Evolutionary conservation across 1,139 yeast genomes (phyloP), one percentile per base, ranked within the genome.

Genomic region (Oligophagozyma castellii): DNA sequence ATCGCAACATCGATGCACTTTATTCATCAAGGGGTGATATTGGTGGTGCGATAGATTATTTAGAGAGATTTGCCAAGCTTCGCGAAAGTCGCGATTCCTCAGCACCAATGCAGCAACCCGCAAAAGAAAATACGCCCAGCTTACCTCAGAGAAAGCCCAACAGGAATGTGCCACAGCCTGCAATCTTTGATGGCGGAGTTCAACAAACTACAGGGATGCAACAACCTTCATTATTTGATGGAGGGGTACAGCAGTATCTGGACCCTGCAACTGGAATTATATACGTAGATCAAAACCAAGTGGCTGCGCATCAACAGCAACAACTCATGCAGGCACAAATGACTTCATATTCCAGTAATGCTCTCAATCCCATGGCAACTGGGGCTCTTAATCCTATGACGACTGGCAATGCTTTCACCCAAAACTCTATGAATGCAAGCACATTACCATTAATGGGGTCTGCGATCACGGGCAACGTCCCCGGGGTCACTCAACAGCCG

Each of bases 1-100:
- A 52, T 29, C 45, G 44, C 25, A 52, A 50, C 30, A 48, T 49
- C 20, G 56, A 53, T 24, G 55, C 58, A 7, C 35, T 54, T 12
- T 41, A 40, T n/a, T 33, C 48, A 11, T 40, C 55, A 1, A 46
- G 40, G 20, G 59, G 59, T 20, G 51, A 53, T 34, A 27, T 53
- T 3, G 32, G 37, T 12, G 19, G 43, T 4, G 56, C 59, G 5
- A 32, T 46, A 12, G 53, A 47, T 16, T 49, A 53, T 14, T 29
- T 43, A 20, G 41, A 39, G 12, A 36, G 33, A 18, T 28, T 33
- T 19, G 25, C 28, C 19, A 23, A 10, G 19, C 23, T 12, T 18
- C 22, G 25, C 26, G 24, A 28, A 12, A 29, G 29, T 5, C 24
- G 32, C 13, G 27, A 24, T 18, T 14, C 38, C 16, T 27, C 22